Percentiles rank a stretch among this genome's conserved stretches.
phyloP scores from a whole-genome alignment of 2,329 filamentous ascomycete genomes.

The Monilinia polystroma region DNA sequence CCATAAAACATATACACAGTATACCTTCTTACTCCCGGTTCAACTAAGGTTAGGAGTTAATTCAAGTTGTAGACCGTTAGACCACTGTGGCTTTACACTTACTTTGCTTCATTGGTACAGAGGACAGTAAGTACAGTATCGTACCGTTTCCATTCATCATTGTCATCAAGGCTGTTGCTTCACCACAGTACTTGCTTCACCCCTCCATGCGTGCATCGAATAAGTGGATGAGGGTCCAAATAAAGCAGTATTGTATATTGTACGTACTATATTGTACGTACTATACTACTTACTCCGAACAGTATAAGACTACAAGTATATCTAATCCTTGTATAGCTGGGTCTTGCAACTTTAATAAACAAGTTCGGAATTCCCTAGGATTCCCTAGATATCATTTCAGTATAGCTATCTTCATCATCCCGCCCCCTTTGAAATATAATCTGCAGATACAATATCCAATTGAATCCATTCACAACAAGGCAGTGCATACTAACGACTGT shows the following conservation, averaged over 20 bases:
- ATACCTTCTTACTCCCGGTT: not conserved
- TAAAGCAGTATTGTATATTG: no score
- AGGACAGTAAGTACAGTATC: no score
- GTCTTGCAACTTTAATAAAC: not conserved
- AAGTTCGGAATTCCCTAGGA: not conserved
- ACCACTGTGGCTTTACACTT: constrained; percentile 3
- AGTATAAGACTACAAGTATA: no score
- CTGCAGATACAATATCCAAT: not conserved
- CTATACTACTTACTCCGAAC: no score
- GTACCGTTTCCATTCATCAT: not conserved
- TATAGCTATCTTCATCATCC: not conserved
- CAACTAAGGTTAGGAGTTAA: not conserved
- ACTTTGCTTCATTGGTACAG: not conserved
- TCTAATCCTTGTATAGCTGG: constrained; percentile 1
- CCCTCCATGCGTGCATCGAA: constrained; percentile 12
- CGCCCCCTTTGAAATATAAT: not conserved
- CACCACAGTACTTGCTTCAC: not conserved
- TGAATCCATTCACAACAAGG: not conserved
- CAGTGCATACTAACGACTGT: not conserved
- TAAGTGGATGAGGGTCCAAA: not conserved
- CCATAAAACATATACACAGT: not conserved
- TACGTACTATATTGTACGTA: no score
- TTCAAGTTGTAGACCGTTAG: not conserved
- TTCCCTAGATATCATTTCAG: not conserved
- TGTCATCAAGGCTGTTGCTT: constrained; percentile 3